Conservation (phyloP, 2,329 filamentous ascomycete genomes). For the Lachnellula occidentalis region DNA sequence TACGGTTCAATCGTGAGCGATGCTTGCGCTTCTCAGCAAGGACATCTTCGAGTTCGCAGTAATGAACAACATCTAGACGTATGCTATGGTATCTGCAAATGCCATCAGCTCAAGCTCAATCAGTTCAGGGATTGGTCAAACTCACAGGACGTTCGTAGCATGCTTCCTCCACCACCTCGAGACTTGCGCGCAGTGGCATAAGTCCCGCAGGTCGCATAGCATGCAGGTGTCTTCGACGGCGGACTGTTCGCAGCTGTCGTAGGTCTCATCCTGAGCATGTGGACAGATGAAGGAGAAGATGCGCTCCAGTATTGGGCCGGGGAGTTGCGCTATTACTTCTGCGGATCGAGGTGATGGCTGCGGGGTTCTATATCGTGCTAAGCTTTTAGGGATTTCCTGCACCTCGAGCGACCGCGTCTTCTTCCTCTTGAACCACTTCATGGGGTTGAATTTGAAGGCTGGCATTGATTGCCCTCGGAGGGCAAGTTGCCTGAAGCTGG, state of each 20-base stretch:
- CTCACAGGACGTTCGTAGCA: slow-evolving; percentile 56
- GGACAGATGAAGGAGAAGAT: slow-evolving; percentile 83
- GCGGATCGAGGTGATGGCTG: slow-evolving; percentile 8
- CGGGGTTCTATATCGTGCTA: slow-evolving; percentile 11
- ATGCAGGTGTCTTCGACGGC: slow-evolving; percentile 77
- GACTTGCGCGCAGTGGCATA: slow-evolving; percentile 72
- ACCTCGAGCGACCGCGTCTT: slow-evolving; percentile 17
- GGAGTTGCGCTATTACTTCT: slow-evolving; percentile 42
- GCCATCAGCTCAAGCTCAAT: slow-evolving; percentile 6
- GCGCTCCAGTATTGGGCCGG: slow-evolving; percentile 62
- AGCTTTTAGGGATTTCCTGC: background rate
- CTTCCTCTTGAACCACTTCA: slow-evolving; percentile 26
- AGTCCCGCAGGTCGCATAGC: slow-evolving; percentile 87
- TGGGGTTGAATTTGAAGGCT: slow-evolving; percentile 22
- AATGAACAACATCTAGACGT: slow-evolving; percentile 90
- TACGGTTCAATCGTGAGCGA: slow-evolving; percentile 66
- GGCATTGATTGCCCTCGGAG: slow-evolving; percentile 1
- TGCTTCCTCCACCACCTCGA: slow-evolving; percentile 64
- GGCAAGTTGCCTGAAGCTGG: background rate
- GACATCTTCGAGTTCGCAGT: slow-evolving; percentile 80
- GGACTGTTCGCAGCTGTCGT: slow-evolving; percentile 77
- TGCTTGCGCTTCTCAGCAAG: slow-evolving; percentile 75
- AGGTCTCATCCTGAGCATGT: slow-evolving; percentile 70
- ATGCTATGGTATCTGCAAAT: slow-evolving; percentile 72
- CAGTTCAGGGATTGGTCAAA: slow-evolving; percentile 17